Evolutionary conservation across 1,284 basidiomycete genomes (phyloP), one percentile per base, ranked within the genome.

Genomic region (Ceraceosorus guamensis): DNA sequence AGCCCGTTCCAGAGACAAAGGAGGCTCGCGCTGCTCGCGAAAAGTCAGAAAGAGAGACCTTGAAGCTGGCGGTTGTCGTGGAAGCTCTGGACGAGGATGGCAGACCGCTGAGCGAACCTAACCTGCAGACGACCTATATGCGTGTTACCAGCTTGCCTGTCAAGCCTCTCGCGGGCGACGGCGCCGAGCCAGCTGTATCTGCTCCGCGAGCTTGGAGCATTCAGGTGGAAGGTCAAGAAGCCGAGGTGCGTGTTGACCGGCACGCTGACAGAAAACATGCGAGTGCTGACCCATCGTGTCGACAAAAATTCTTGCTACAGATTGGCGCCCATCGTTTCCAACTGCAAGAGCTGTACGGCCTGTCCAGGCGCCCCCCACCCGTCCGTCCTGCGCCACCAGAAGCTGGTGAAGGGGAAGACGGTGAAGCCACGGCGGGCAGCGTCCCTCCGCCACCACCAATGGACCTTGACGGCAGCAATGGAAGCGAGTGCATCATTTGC

Each of bases 81-180:
- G 73, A 76, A 54, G 73, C 72, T 24, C 59, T 75, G 6, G 72
- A 73, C 48, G 72, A 73, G 34, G 59, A 67, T 18, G 68, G 63
- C 5, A 51, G 60, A 16, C 67, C 70, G 0, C 56, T 73, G 1
- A 48, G 50, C 11, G 60, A 68, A 51, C 67, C 69, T 8, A 76
- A 75, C 43, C 59, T 70, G 18, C 63, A 72, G 33, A 75, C 67
- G 4, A 63, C 68, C 16, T 72, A 70, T 37, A 45, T 72, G 33
- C 63, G 70, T 18, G 34, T 72, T 32, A 65, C 60, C 8, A 68
- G 66, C 7, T 37, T 69, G 14, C 63, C 66, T 1, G 55, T 53
- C 2, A 53, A 60, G 35, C 47, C 47, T n/a, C 50, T 54, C 5
- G 55, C 48, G 13, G 57, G 50, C 16, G 32, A n/a, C 33, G 24